phyloP scores from a whole-genome alignment of 768 basidiomycete genomes.

The Leccinum pellstonianum region DNA sequence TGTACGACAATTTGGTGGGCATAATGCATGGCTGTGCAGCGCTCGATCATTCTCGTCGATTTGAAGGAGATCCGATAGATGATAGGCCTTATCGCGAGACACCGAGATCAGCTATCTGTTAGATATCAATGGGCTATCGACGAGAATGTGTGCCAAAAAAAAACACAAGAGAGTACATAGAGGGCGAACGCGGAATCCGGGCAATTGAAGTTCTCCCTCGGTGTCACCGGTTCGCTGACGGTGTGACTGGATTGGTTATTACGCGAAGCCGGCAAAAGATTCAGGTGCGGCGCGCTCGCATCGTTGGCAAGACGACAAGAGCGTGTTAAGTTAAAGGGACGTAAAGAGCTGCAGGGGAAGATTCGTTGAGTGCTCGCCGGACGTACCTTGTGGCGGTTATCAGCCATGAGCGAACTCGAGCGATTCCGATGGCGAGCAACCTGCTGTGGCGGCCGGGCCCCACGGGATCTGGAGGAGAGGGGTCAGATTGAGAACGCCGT shows the following conservation, averaged over 20 bases:
- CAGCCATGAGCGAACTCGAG: not conserved
- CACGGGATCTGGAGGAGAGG: not conserved
- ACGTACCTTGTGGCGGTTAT: not conserved
- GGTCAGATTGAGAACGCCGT: slow-evolving; percentile 1
- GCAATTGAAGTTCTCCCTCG: slow-evolving; percentile 1
- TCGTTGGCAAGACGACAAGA: not conserved
- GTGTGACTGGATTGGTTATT: not conserved
- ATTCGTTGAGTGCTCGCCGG: not conserved
- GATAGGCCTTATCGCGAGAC: not conserved
- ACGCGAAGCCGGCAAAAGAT: not conserved
- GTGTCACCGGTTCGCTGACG: slow-evolving; percentile 1
- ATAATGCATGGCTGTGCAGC: not conserved
- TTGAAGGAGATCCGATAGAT: not conserved
- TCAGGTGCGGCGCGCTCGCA: not conserved
- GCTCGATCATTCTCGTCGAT: slow-evolving; percentile 13
- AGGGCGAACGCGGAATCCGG: not conserved
- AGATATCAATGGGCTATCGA: not conserved
- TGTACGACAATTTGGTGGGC: not conserved
- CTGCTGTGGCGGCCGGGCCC: not conserved
- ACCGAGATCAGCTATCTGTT: not conserved
- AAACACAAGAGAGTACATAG: not conserved
- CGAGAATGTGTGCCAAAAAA: not conserved
- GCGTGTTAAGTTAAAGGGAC: not conserved
- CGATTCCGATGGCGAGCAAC: not conserved
- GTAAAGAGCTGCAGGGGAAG: not conserved